Base-by-base conservation (phyloP, 176 grass and related monocot species). In the Aegilops bicornis region DNA sequence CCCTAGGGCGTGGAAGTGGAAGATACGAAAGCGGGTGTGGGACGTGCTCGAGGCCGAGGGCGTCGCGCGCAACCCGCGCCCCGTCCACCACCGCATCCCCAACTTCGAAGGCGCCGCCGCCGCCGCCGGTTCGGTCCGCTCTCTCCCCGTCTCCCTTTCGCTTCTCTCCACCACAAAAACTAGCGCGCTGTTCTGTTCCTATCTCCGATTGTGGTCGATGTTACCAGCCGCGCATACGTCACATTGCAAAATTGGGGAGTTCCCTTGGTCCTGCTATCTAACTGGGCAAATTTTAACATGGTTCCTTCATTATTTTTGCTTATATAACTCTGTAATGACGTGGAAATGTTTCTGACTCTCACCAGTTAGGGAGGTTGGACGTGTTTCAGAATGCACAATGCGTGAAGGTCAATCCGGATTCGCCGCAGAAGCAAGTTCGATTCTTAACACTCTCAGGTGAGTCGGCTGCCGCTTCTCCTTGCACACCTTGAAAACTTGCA, bases 31-130 rank as follows among this genome's bases (percentile, higher is more conserved):
- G 84, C 43, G 86, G 56, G 88, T 94, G 19, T 98, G 96, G 96
- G 93, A 96, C 78, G 27, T 83, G 63, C 88, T 98, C 79, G 93
- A 98, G 85, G 84, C 91, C 2, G 90, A 96, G 47, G 89, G 89
- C 25, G 64, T 96, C 16, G 91, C 92, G 47, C 86, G 92, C 19
- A 92, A 92, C 76, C 96, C 96, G 52, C 93, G 90, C 16, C 93
- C 96, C 20, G 93, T 96, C 50, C 96, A 98, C 88, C 96, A 98
- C 86, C 96, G 91, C 64, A 98, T 98, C 82, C 93, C 96, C 87
- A 98, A 96, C 73, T 98, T 98, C 78, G 88, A 84, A 40, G 87
- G 96, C 40, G 91, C 93, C 14, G 90, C 82, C 10, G 64, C 74
- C 3, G 96, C 93, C 19, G 93, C 93, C 3, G 90, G 94, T 6